These are phyloP conservation scores for Microcos paniculata DNA, from an alignment of 345 rosid species.

Conservation along the genomic window DNA sequence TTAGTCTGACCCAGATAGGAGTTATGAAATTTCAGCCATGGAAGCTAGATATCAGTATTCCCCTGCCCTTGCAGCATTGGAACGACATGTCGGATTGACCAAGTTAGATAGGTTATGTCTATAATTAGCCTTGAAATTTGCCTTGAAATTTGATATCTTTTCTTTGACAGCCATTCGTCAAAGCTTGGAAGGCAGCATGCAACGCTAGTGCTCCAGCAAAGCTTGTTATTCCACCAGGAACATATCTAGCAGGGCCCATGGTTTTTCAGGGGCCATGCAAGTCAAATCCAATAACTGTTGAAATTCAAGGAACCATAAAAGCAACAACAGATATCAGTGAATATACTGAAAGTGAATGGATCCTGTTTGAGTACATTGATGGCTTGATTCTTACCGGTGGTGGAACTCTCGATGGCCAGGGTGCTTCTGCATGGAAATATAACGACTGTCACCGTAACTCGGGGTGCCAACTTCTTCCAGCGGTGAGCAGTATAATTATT, in stretches of 20 bases:
- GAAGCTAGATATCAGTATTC: too few species aligned
- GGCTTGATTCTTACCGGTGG: slow-evolving; percentile 48
- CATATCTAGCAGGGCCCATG: slow-evolving; percentile 29
- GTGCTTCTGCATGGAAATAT: slow-evolving; percentile 50
- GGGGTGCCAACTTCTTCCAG: slow-evolving; percentile 14
- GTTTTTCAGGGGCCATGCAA: slow-evolving; percentile 49
- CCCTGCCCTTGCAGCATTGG: too few species aligned
- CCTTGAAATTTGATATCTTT: too few species aligned
- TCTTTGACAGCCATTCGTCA: slow-evolving; percentile 29
- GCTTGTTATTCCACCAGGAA: slow-evolving; percentile 43
- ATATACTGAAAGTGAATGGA: slow-evolving; percentile 36
- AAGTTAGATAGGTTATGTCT: too few species aligned
- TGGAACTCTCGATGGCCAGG: slow-evolving; percentile 70
- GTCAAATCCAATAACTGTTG: slow-evolving; percentile 29
- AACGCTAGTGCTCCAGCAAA: slow-evolving; percentile 28
- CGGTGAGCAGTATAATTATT: slow-evolving; percentile 7
- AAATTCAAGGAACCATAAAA: slow-evolving; percentile 37
- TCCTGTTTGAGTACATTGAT: slow-evolving; percentile 46
- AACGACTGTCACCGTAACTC: neutral
- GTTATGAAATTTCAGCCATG: too few species aligned
- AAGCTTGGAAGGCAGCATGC: slow-evolving; percentile 41
- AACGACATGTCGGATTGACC: too few species aligned
- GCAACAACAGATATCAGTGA: slow-evolving; percentile 29
- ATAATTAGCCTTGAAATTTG: too few species aligned
- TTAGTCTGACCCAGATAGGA: neutral